A percentile compares a stretch with the other conserved stretches of the same genome.
These are phyloP conservation scores for Coccomyxa sp. DNA, from an alignment of 139 green algal species.

Conservation along the genomic window DNA sequence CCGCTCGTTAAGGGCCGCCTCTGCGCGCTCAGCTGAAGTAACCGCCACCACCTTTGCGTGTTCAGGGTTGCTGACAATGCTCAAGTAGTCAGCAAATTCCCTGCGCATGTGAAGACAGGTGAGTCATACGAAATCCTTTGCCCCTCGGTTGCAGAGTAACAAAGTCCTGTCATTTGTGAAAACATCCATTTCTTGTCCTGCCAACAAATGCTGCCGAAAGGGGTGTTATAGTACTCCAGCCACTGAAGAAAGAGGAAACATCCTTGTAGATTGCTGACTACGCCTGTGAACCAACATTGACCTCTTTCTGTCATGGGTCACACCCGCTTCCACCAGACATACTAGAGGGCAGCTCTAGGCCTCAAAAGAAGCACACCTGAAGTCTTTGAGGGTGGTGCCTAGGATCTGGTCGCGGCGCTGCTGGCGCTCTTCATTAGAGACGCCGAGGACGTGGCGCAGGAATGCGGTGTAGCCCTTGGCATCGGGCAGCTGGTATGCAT, in stretches of 20 bases:
- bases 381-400: conserved; percentile 71
- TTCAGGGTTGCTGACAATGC: conserved; percentile 39
- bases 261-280: too few relatives aligned
- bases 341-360: neutral
- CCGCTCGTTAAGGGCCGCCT: conserved; percentile 58
- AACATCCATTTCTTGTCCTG: neutral
- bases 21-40: conserved; percentile 63
- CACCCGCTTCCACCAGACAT: neutral
- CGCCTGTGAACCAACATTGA: neutral
- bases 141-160: neutral
- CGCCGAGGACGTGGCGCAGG: conserved; percentile 85
- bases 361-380: conserved; percentile 31
- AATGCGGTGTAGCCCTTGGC: conserved; percentile 65
- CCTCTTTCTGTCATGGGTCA: neutral
- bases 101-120: conserved; percentile 17
- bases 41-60: conserved; percentile 79
- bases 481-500: conserved; percentile 93
- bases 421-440: conserved; percentile 94
- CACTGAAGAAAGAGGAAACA: too few relatives aligned
- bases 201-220: neutral
- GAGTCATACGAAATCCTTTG: neutral
- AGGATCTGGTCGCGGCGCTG: conserved; percentile 69
- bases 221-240: too few relatives aligned
- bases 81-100: conserved; percentile 71
- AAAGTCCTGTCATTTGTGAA: too few relatives aligned